Evolutionary conservation across 139 green algal species (phyloP).

Genomic region (Zygnema circumcarinatum): DNA sequence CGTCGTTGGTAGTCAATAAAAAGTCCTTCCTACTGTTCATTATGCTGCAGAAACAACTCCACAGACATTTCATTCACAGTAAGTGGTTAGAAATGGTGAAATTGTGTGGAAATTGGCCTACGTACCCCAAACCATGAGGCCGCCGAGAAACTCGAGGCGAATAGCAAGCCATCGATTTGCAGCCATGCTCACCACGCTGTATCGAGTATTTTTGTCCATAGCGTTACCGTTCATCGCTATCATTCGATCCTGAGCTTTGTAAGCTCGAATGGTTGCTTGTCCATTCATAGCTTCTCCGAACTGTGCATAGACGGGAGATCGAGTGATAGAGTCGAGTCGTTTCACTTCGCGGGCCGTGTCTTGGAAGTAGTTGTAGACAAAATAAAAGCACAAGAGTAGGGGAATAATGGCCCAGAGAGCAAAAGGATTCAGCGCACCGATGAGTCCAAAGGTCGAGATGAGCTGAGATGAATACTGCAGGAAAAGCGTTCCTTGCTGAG

Average conservation of each 20-base stretch:
- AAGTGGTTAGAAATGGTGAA: too few species aligned
- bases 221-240: constrained; percentile 25
- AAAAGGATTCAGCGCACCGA: constrained; percentile 49
- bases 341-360: constrained; percentile 85
- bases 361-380: constrained; percentile 67
- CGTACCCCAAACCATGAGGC: constrained; percentile 64
- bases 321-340: constrained; percentile 84
- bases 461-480: constrained; percentile 45
- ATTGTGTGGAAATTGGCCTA: too few species aligned
- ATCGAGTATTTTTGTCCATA: constrained; percentile 65
- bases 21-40: too few species aligned
- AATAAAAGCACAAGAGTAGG: constrained; percentile 58
- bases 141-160: constrained; percentile 91
- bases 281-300: constrained; percentile 72
- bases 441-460: constrained; percentile 58
- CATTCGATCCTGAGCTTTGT: constrained; percentile 62
- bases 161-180: constrained; percentile 92
- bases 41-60: too few species aligned
- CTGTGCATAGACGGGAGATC: constrained; percentile 84
- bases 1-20: too few species aligned
- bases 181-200: constrained; percentile 60
- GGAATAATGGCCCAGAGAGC: constrained; percentile 57
- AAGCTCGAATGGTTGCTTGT: constrained; percentile 92
- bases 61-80: too few species aligned
- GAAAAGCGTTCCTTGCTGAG: constrained; percentile 52